A percentile compares a stretch with the other conserved stretches of the same genome.
phyloP scores from a whole-genome alignment of 208 protist genomes.

The Acanthamoeba triangularis region DNA sequence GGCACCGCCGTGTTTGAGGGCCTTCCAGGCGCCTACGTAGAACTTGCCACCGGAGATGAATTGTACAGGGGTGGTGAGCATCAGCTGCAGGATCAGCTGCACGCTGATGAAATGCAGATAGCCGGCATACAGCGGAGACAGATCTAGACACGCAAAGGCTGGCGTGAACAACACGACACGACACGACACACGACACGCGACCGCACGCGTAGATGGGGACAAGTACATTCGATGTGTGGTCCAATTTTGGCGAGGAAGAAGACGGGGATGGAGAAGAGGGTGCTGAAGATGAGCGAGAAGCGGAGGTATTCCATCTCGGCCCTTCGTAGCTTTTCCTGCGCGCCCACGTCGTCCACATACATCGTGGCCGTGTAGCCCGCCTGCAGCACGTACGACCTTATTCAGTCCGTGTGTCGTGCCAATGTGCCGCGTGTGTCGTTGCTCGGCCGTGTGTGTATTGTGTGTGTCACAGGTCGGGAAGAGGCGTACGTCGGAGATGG shows the following conservation, averaged over 20 bases:
- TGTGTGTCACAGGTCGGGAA: no score
- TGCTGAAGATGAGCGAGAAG: constrained; percentile 21
- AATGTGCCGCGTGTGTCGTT: background rate
- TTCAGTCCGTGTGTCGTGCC: no score
- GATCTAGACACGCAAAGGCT: background rate
- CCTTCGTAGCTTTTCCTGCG: background rate
- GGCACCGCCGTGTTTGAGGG: constrained; percentile 12
- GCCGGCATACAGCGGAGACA: background rate
- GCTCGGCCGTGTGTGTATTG: no score
- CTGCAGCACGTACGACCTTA: background rate
- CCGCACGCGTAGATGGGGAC: background rate
- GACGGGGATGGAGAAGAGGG: constrained; percentile 5
- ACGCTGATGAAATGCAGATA: constrained; percentile 12
- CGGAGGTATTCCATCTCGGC: constrained; percentile 32
- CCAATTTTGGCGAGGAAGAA: constrained; percentile 38
- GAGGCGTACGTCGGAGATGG: background rate
- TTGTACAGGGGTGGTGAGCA: constrained; percentile 84
- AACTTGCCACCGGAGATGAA: constrained; percentile 45
- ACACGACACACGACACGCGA: background rate
- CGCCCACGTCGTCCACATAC: background rate
- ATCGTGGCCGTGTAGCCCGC: constrained; percentile 10
- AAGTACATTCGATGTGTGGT: background rate
- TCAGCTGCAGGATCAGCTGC: constrained; percentile 51
- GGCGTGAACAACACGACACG: background rate
- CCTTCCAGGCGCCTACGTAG: constrained; percentile 13